phyloP scores from a whole-genome alignment of 2,329 filamentous ascomycete species.

The Colletotrichum sp. region DNA sequence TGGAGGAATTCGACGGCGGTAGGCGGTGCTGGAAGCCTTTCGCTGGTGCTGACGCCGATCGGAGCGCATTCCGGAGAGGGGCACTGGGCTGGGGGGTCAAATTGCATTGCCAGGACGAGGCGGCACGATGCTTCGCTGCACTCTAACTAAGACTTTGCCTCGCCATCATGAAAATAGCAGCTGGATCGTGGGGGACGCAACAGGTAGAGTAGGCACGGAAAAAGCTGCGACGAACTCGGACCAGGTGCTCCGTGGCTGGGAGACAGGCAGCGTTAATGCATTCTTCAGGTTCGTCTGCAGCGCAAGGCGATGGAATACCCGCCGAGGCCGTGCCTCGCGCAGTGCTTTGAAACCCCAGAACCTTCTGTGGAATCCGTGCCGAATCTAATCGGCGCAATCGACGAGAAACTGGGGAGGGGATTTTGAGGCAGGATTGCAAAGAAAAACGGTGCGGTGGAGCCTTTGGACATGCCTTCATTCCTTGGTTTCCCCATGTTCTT shows the following conservation, averaged over 20 bases:
- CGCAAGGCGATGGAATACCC: not conserved
- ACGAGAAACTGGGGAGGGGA: not conserved
- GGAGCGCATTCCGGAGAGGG: not conserved
- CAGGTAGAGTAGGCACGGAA: not conserved
- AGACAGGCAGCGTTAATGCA: not conserved
- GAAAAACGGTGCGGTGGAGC: not conserved
- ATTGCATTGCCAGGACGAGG: not conserved
- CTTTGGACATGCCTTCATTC: not conserved
- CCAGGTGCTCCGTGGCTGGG: not conserved
- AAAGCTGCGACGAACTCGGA: constrained; percentile 1
- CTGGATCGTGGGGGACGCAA: not conserved
- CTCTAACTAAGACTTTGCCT: not conserved
- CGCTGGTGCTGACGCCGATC: not conserved
- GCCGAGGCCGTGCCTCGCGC: not conserved
- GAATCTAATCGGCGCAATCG: not conserved
- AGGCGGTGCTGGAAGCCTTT: not conserved
- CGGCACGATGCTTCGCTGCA: not conserved
- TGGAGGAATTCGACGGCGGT: not conserved
- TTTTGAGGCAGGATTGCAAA: not conserved
- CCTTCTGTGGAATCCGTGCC: not conserved
- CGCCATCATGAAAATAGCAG: not conserved
- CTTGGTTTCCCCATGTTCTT: not conserved
- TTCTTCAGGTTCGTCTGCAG: not conserved
- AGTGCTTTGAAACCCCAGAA: not conserved
- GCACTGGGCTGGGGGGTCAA: not conserved